A percentile compares a stretch with the other conserved stretches of the same genome.
Conservation (phyloP, 805 yeast species). For the Starmera quercuum region DNA sequence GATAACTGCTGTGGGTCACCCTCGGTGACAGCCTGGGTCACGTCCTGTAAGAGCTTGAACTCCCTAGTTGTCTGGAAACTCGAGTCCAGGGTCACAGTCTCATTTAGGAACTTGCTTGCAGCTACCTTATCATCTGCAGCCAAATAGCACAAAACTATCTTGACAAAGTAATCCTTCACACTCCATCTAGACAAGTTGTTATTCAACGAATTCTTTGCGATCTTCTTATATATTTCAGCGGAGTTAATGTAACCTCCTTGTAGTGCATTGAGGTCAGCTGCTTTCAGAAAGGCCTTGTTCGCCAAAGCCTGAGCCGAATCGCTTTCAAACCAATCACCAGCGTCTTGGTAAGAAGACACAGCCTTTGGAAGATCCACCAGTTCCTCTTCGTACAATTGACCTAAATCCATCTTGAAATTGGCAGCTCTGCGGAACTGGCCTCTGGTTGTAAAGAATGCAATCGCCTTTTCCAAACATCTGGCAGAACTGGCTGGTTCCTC, state of each 20-base stretch:
- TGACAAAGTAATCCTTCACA: slow-evolving; percentile 83
- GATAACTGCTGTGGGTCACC: slow-evolving; percentile 77
- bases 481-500: slow-evolving; percentile 75
- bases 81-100: slow-evolving; percentile 65
- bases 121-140: slow-evolving; percentile 85
- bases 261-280: slow-evolving; percentile 82
- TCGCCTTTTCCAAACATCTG: slow-evolving; percentile 65
- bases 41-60: slow-evolving; percentile 53
- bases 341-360: slow-evolving; percentile 72
- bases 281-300: slow-evolving; percentile 79
- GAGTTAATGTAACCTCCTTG: slow-evolving; percentile 72
- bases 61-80: slow-evolving; percentile 73
- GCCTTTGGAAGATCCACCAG: slow-evolving; percentile 64
- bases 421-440: slow-evolving; percentile 98
- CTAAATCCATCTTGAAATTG: slow-evolving; percentile 85
- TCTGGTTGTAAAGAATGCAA: slow-evolving; percentile 73
- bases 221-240: slow-evolving; percentile 64
- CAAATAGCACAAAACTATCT: slow-evolving; percentile 73
- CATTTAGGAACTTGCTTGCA: slow-evolving; percentile 63
- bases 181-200: slow-evolving; percentile 83
- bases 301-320: slow-evolving; percentile 91
- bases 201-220: slow-evolving; percentile 68
- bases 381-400: slow-evolving; percentile 74
- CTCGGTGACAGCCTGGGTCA: slow-evolving; percentile 67
- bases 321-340: slow-evolving; percentile 92